These are phyloP conservation scores for Penicillium oxalicum DNA, from an alignment of 2,329 filamentous ascomycete species.

Conservation along the genomic window DNA sequence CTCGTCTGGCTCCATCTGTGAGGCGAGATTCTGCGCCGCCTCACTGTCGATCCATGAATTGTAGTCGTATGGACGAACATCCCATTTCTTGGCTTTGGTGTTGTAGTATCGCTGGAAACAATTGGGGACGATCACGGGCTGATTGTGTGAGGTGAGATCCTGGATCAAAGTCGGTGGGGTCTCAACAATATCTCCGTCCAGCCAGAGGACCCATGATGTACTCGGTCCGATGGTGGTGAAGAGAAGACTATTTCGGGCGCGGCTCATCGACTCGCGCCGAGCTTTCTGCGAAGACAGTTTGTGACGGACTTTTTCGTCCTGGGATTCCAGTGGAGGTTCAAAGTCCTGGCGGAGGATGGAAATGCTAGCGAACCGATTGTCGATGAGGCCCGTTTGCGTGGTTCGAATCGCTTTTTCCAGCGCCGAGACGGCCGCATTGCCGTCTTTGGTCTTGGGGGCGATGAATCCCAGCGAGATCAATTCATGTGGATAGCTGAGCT, in stretches of 20 bases:
- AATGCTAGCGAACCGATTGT: slow-evolving; percentile 81
- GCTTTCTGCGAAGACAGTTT: slow-evolving; percentile 85
- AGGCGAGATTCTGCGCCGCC: slow-evolving; percentile 66
- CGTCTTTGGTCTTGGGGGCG: slow-evolving; percentile 86
- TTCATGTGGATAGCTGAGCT: slow-evolving; percentile 82
- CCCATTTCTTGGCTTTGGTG: slow-evolving; percentile 61
- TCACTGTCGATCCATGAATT: slow-evolving; percentile 96
- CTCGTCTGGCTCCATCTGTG: slow-evolving; percentile 81
- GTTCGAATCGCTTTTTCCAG: slow-evolving; percentile 79
- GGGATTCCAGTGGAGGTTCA: slow-evolving; percentile 70
- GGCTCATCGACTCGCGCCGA: slow-evolving; percentile 82
- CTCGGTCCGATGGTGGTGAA: slow-evolving; percentile 89
- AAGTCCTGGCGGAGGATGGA: slow-evolving; percentile 95
- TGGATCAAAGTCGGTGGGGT: slow-evolving; percentile 80
- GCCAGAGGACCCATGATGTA: slow-evolving; percentile 95
- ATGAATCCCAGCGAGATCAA: slow-evolving; percentile 95
- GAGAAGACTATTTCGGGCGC: slow-evolving; percentile 85
- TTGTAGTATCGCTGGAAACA: slow-evolving; percentile 87
- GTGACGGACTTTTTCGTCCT: slow-evolving; percentile 83
- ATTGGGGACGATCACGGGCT: slow-evolving; percentile 89
- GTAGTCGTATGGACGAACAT: slow-evolving; percentile 85
- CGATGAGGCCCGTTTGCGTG: slow-evolving; percentile 76
- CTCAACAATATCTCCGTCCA: slow-evolving; percentile 88
- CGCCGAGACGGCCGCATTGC: slow-evolving; percentile 75
- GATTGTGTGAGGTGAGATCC: slow-evolving; percentile 80